A percentile compares a stretch with the other conserved stretches of the same genome.
These are phyloP conservation scores for Melanomma pulvis-pyrius DNA, from an alignment of 495 filamentous ascomycete genomes.

Conservation along the genomic window DNA sequence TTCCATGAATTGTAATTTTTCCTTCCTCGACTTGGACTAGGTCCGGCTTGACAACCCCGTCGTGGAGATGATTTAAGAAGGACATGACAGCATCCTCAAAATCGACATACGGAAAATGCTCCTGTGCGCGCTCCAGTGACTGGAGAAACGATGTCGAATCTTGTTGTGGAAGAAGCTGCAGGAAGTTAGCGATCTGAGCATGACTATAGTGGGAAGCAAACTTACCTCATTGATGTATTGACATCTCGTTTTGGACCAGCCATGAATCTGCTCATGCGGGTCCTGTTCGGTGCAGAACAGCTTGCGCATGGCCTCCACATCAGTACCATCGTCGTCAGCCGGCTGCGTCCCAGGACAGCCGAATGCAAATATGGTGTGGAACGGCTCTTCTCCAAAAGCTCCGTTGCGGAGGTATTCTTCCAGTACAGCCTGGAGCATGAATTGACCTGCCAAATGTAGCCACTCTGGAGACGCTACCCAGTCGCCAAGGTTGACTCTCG, in stretches of 20 bases:
- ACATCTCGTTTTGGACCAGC: conserved; percentile 36
- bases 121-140: conserved; percentile 16
- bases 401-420: conserved; percentile 52
- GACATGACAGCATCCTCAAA: conserved; percentile 37
- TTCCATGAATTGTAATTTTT: conserved; percentile 32
- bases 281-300: conserved; percentile 25
- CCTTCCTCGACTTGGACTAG: conserved; percentile 43
- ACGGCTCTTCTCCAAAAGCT: conserved; percentile 24
- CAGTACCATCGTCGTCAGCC: conserved; percentile 27
- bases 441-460: conserved; percentile 52
- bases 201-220: background rate
- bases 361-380: conserved; percentile 42
- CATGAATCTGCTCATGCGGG: conserved; percentile 23
- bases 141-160: conserved; percentile 12
- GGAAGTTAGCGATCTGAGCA: background rate
- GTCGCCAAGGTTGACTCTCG: conserved; percentile 21
- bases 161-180: conserved; percentile 22
- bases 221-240: conserved; percentile 33
- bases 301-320: conserved; percentile 34
- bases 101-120: conserved; percentile 17
- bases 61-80: conserved; percentile 37
- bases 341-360: conserved; percentile 23
- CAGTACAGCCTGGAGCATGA: conserved; percentile 55
- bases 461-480: conserved; percentile 43
- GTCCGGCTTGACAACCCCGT: conserved; percentile 34